Conservation (phyloP, 805 yeast species). For the Suhomyces xylopsoci region DNA sequence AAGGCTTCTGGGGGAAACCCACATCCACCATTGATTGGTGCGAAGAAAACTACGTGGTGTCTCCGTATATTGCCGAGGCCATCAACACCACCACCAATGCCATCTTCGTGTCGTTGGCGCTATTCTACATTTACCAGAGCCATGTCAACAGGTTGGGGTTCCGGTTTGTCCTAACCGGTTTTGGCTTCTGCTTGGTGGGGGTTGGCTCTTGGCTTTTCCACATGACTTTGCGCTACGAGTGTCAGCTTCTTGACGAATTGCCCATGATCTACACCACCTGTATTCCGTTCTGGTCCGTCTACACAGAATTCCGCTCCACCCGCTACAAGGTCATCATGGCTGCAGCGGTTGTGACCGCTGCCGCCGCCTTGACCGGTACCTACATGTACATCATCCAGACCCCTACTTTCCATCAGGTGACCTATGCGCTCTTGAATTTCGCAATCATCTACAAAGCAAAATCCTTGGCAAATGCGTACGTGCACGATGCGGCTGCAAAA, state of each 20-base stretch:
- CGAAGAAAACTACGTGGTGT: conserved; percentile 91
- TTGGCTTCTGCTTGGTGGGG: conserved; percentile 88
- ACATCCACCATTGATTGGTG: conserved; percentile 99
- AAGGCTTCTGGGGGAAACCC: conserved; percentile 76
- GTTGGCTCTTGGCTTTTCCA: conserved; percentile 94
- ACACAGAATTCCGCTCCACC: conserved; percentile 52
- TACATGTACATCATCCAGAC: conserved; percentile 65
- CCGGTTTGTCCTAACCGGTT: conserved; percentile 66
- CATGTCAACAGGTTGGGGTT: conserved; percentile 58
- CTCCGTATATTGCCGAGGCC: conserved; percentile 84
- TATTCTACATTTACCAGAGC: conserved; percentile 63
- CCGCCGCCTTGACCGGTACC: conserved; percentile 61
- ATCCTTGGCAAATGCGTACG: conserved; percentile 48
- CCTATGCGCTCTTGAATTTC: conserved; percentile 78
- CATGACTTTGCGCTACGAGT: conserved; percentile 89
- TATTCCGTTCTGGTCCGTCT: conserved; percentile 84
- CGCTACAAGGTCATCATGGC: conserved; percentile 45
- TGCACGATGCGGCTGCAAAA: conserved; percentile 47
- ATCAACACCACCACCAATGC: conserved; percentile 81
- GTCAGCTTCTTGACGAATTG: conserved; percentile 88
- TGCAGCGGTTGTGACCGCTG: conserved; percentile 47
- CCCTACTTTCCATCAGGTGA: conserved; percentile 87
- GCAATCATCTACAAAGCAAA: conserved; percentile 63
- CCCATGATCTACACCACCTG: conserved; percentile 99
- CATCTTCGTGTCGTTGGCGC: conserved; percentile 51